Percentiles rank a stretch among this genome's conserved stretches.
Evolutionary conservation across 2,329 filamentous ascomycete species (phyloP).

Genomic region (Emmonsiellopsis sp.): DNA sequence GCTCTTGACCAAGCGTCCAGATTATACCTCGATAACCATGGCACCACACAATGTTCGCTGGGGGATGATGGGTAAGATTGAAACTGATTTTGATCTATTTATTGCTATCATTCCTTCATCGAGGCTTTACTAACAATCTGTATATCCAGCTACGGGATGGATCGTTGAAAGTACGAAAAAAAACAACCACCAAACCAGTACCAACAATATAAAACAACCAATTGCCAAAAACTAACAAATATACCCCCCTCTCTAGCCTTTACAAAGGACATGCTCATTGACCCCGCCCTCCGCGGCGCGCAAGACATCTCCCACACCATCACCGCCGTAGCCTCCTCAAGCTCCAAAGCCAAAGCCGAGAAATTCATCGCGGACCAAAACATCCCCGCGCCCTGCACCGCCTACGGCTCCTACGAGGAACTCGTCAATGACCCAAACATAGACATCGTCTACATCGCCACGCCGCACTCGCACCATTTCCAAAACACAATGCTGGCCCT

Average conservation of each 20-base stretch:
- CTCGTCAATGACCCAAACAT: conserved; percentile 69
- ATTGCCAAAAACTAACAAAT: conserved; percentile 2
- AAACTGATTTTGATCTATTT: not conserved
- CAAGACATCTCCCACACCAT: conserved; percentile 67
- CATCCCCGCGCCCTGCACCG: conserved; percentile 56
- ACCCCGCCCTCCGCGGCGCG: conserved; percentile 60
- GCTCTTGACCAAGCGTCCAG: not conserved
- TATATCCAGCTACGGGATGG: conserved; percentile 31
- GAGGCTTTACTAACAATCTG: not conserved
- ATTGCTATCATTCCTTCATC: not conserved
- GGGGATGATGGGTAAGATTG: conserved; percentile 34
- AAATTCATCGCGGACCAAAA: conserved; percentile 63
- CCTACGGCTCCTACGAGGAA: conserved; percentile 74
- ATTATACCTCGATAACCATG: conserved; percentile 15
- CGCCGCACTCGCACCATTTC: conserved; percentile 87
- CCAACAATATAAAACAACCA: not conserved
- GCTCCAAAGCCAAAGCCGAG: conserved; percentile 57
- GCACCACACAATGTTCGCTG: conserved; percentile 28
- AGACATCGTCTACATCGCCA: conserved; percentile 82
- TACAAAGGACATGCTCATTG: conserved; percentile 66
- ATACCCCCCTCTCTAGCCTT: conserved; percentile 39
- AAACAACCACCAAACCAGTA: not conserved
- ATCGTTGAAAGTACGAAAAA: conserved; percentile 30
- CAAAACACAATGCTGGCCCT: conserved; percentile 81
- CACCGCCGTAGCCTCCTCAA: conserved; percentile 70